These are phyloP conservation scores for Vicia villosa DNA, from an alignment of 306 rosid genomes.

Conservation along the genomic window DNA sequence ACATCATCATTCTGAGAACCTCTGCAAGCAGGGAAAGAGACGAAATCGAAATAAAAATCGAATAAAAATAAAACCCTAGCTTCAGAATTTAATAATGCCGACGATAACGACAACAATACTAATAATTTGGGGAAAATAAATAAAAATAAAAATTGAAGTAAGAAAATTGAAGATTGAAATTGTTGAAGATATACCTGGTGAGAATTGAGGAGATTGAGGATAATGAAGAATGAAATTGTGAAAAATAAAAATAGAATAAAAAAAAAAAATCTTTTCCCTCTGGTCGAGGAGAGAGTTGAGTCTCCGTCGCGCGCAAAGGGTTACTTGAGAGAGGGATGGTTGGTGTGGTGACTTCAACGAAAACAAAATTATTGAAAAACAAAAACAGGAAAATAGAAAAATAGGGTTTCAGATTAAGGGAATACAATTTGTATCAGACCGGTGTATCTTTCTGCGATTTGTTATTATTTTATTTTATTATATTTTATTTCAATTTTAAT, in stretches of 20 bases:
- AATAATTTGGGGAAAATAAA: background rate
- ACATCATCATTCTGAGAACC: slow-evolving; percentile 47
- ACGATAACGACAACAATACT: background rate
- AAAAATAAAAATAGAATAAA: background rate
- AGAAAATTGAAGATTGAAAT: slow-evolving; percentile 37
- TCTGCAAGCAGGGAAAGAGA: slow-evolving; percentile 54
- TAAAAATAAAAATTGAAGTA: slow-evolving; percentile 11
- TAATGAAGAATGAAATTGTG: slow-evolving; percentile 24
- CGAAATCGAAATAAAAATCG: background rate
- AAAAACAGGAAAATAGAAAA: background rate
- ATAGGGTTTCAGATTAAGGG: slow-evolving; percentile 24
- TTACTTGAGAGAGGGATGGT: slow-evolving; percentile 40
- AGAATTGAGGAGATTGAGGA: slow-evolving; percentile 35
- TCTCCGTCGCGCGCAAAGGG: slow-evolving; percentile 57
- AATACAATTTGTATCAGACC: too few species aligned
- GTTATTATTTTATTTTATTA: too few species aligned
- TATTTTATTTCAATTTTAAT: too few species aligned
- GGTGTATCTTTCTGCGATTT: too few species aligned
- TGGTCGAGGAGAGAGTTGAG: slow-evolving; percentile 38
- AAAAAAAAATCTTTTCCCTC: slow-evolving; percentile 35
- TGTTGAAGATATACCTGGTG: slow-evolving; percentile 46
- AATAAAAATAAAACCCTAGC: slow-evolving; percentile 42
- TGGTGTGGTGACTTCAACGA: slow-evolving; percentile 43
- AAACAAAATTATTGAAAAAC: slow-evolving; percentile 13
- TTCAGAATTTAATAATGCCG: slow-evolving; percentile 54